Conservation (phyloP, 148 eudicot species). For the Chenopodium berlandieri region DNA sequence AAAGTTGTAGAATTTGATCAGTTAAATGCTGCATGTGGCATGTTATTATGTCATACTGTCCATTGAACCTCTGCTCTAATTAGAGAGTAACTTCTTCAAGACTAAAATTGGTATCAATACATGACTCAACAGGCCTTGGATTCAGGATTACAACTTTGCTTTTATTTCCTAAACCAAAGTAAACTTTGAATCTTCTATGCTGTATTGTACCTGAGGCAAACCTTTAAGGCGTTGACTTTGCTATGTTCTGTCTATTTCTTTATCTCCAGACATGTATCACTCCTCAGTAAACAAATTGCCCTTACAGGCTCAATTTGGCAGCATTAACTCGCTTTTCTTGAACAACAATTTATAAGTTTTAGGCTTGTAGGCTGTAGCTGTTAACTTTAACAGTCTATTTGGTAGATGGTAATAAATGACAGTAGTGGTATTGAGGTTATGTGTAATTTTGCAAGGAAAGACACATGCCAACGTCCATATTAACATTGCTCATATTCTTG, state of each 20-base stretch:
- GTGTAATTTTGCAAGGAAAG: background rate
- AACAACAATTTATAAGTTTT: background rate
- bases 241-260: background rate
- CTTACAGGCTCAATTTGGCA: background rate
- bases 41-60: background rate
- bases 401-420: background rate
- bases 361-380: too few species aligned
- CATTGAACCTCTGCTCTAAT: background rate
- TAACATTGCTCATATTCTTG: too few species aligned
- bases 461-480: background rate
- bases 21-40: background rate
- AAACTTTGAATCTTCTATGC: conserved; percentile 1
- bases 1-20: background rate
- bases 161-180: background rate
- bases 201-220: background rate
- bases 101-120: background rate
- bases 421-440: background rate
- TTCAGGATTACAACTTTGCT: too few species aligned
- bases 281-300: background rate
- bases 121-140: background rate
- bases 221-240: background rate
- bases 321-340: background rate
- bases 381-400: background rate
- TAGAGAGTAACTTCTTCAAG: background rate
- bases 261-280: background rate